Conservation (phyloP, 805 yeast genomes). For the Metschnikowia cubensis region DNA sequence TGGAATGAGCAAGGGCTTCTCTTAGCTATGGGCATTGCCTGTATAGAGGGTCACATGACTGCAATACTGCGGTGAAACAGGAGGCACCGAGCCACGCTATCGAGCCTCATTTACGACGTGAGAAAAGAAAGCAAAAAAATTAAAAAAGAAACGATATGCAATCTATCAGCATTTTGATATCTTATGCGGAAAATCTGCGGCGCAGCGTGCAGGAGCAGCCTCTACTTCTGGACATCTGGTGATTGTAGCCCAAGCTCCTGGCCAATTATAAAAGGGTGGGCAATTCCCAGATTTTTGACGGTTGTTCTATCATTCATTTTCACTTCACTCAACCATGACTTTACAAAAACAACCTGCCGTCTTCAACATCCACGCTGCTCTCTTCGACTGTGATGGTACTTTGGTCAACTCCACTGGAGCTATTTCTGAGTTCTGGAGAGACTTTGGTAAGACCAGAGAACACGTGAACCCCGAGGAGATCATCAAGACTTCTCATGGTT, state of each 20-base stretch:
- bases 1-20: too few species aligned
- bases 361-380: conserved; percentile 44
- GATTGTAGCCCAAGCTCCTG: not conserved
- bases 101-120: not conserved
- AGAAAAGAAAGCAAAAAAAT: not conserved
- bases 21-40: too few species aligned
- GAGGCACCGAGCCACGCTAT: not conserved
- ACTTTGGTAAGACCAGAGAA: conserved; percentile 63
- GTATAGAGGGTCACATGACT: too few species aligned
- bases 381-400: conserved; percentile 87
- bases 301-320: not conserved
- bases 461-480: conserved; percentile 67
- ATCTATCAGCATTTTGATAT: not conserved
- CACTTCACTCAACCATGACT: conserved; percentile 10
- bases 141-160: not conserved
- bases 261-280: not conserved
- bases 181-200: conserved; percentile 6
- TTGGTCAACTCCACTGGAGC: conserved; percentile 79
- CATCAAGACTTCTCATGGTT: conserved; percentile 74
- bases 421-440: conserved; percentile 79
- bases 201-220: not conserved
- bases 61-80: too few species aligned
- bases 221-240: not conserved
- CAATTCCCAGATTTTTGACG: not conserved
- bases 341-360: conserved; percentile 37